These are phyloP conservation scores for Nicotiana tabacum DNA, from an alignment of 257 asterid species.

Conservation along the genomic window DNA sequence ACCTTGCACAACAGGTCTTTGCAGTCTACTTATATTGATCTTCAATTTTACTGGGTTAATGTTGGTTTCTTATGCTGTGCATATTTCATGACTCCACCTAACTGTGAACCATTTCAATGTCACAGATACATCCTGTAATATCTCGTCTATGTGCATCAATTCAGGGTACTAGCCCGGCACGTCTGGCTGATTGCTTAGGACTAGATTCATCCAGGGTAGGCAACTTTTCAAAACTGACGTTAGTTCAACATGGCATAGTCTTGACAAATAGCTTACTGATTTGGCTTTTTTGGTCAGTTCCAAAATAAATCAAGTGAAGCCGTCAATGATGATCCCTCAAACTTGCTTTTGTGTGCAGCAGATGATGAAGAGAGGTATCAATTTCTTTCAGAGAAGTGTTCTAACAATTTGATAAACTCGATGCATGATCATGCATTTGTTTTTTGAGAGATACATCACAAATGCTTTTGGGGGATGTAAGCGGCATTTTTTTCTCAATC, in stretches of 20 bases:
- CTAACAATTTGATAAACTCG: background rate
- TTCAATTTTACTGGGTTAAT: background rate
- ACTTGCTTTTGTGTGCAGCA: constrained; percentile 44
- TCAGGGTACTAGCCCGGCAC: constrained; percentile 97
- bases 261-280: background rate
- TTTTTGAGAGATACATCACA: background rate
- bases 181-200: constrained; percentile 97
- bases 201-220: constrained; percentile 90
- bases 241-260: background rate
- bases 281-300: constrained; percentile 44
- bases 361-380: constrained; percentile 83
- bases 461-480: background rate
- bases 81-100: constrained; percentile 11
- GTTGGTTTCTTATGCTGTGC: constrained; percentile 14
- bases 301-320: constrained; percentile 70
- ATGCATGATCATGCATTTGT: background rate
- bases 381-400: constrained; percentile 14
- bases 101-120: constrained; percentile 18
- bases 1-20: constrained; percentile 92
- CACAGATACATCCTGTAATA: constrained; percentile 97
- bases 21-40: constrained; percentile 9
- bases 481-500: background rate
- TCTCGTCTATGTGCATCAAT: constrained; percentile 93
- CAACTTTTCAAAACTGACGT: background rate
- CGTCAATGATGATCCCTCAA: constrained; percentile 55